Evolutionary conservation across 2,329 filamentous ascomycete species (phyloP), one percentile per base, ranked within the genome.

Genomic region (Bipolaris cookei): DNA sequence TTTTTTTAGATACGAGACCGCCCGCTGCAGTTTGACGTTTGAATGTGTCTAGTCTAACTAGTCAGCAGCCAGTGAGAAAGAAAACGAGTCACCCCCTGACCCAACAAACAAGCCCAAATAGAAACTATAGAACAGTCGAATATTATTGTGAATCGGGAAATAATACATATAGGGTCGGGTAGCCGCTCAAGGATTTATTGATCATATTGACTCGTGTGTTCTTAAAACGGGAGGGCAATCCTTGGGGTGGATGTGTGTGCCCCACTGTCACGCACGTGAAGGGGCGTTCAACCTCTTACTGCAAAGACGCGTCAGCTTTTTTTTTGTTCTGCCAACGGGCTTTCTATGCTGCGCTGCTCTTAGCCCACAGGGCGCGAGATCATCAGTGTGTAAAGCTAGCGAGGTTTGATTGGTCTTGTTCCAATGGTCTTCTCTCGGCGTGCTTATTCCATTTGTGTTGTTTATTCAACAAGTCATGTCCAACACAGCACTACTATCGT

Each of bases 1-100:
- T 48, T 34, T 48, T 48, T 48, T 48, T 48, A 48, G 45, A 48
- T 48, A 48, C 34, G 45, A 38, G 34, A 38, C 34, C 10, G 10
- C 28, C 28, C 10, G 21, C 34, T 30, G 21, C 45, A 48, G 45
- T 48, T 48, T 48, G 45, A 38, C 45, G 45, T 48, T 48, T 21
- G 13, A 13, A 21, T 13, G 28, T 13, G 28, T 30, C 28, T 30
- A 30, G 28, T 11, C 28, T 30, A 13, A 30, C 28, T 30, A 30
- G 28, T 30, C 28, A 30, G 28, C 28, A 30, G 28, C 28, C 28
- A 20, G 37, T 21, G 34, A 8, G 20, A 38, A 23, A 23, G 45
- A n/a, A 16, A 16, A 21, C 11, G 16, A 6, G 7, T n/a, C 14
- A 37, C 34, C 34, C 34, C 34, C 34, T 16, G 28, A 30, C 28